Evolutionary conservation across 2,329 filamentous ascomycete species (phyloP).

Genomic region (Penicillium sp.): DNA sequence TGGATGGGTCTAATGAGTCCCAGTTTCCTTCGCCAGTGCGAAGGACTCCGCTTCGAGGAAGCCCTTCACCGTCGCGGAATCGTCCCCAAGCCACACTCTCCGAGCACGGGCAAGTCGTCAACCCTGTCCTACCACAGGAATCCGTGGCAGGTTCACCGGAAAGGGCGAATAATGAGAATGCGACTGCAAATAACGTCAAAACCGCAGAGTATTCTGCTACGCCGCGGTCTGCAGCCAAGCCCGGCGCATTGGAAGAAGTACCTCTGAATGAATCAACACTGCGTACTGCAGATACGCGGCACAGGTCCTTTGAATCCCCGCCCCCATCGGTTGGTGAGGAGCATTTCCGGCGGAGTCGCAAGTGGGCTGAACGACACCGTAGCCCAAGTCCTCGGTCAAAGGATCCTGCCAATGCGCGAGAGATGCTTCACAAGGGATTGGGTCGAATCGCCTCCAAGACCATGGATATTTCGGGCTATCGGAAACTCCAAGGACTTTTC

Average conservation of each 20-base stretch:
- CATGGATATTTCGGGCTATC: conserved; percentile 44
- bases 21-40: conserved; percentile 19
- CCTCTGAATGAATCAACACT: conserved; percentile 37
- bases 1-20: conserved; percentile 13
- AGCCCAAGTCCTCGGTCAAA: conserved; percentile 41
- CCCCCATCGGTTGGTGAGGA: conserved; percentile 21
- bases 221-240: conserved; percentile 24
- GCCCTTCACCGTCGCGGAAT: conserved; percentile 21
- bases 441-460: conserved; percentile 34
- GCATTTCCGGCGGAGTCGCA: conserved; percentile 31
- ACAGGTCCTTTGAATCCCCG: conserved; percentile 12
- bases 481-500: conserved; percentile 43
- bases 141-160: neutral
- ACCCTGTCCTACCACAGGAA: conserved; percentile 12
- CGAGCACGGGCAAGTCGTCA: conserved; percentile 5
- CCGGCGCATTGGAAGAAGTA: conserved; percentile 40
- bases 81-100: conserved; percentile 11
- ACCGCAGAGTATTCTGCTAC: conserved; percentile 17
- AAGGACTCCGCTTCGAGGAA: conserved; percentile 20
- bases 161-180: conserved; percentile 28
- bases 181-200: conserved; percentile 13
- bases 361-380: conserved; percentile 34
- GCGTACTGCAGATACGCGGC: conserved; percentile 16
- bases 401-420: conserved; percentile 36
- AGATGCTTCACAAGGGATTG: conserved; percentile 41